phyloP scores from a whole-genome alignment of 352 stramenopile genomes.

The Phytophthora gonapodyides region DNA sequence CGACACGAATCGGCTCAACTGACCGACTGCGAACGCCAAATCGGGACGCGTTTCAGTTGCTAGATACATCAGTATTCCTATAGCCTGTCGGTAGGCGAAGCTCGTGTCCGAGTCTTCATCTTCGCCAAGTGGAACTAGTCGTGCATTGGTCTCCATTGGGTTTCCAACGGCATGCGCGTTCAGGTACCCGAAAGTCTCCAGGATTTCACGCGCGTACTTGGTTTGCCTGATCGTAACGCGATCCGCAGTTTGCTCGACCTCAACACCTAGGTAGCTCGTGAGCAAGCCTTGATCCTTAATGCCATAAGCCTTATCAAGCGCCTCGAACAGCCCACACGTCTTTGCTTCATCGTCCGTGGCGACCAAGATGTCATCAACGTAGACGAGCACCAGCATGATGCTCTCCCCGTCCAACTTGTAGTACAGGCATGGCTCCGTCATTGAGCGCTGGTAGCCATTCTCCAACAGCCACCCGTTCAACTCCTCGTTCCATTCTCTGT shows the following conservation, averaged over 20 bases:
- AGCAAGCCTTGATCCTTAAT: conserved; percentile 10
- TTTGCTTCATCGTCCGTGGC: conserved; percentile 7
- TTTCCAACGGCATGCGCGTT: conserved; percentile 6
- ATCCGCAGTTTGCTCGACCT: conserved; percentile 2
- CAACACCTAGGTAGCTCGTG: conserved; percentile 1
- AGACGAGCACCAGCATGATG: conserved; percentile 7
- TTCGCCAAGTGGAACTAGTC: neutral
- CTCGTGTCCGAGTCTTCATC: neutral
- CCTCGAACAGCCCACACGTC: conserved; percentile 14
- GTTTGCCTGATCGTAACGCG: conserved; percentile 1
- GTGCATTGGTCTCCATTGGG: conserved; percentile 12
- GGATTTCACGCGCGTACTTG: conserved; percentile 6
- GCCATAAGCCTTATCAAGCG: conserved; percentile 6
- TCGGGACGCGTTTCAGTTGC: conserved; percentile 15
- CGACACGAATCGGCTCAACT: conserved; percentile 15
- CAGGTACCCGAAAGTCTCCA: conserved; percentile 13
- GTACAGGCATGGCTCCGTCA: conserved; percentile 15
- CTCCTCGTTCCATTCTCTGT: conserved; percentile 9
- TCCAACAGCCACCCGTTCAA: conserved; percentile 2
- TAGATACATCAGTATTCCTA: conserved; percentile 16
- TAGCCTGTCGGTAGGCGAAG: conserved; percentile 4
- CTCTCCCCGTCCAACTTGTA: conserved; percentile 3
- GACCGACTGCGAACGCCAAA: conserved; percentile 10
- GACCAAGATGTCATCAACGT: conserved; percentile 13
- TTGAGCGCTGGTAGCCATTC: neutral